Base-by-base conservation (phyloP, 768 basidiomycete species). In the Trametes sanguinea region DNA sequence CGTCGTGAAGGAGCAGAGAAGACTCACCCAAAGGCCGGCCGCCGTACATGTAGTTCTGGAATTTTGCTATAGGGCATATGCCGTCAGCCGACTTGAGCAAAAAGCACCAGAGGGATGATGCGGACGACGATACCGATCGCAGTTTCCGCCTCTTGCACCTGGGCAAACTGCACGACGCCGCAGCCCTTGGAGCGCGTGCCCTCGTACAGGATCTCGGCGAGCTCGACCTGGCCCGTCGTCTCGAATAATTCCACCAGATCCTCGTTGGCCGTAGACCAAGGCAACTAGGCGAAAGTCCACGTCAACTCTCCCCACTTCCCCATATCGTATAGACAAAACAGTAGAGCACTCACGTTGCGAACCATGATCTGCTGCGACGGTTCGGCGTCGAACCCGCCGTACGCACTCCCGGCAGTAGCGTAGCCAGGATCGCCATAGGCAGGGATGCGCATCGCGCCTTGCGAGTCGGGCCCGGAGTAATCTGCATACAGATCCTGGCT, bases 181-280 rank as follows among this genome's bases (percentile, higher is more conserved):
- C 90, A 88, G 13, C 96, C 96, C 75, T 97, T 97, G 51, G 92
- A 94, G 57, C 96, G 86, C 0, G 90, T 87, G 14, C 92, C 91
- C 68, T 98, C 95, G 68, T 90, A 95, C 50, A 99, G 75, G 65
- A 98, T 96, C 76, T 99, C 96, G 2, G 96, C 96, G 37, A 94
- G 79, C 70, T 95, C 91, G 39, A 99, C 96, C 67, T 90, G 89
- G 9, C 95, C 96, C 0, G 95, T 97, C 37, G 96, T 99, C 79
- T 98, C 95, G 69, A 99, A 99, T 17, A 99, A 76, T 76, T 99
- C 96, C 22, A 99, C 95, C 46, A 99, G 78, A 73, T 99, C 96
- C 73, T 99, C 96, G 73, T 99, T 98, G 6, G 96, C 95, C 47
- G 96, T 99, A 9, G 96, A 98, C 95, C 95, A 99, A 1, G 96